phyloP scores from a whole-genome alignment of 495 filamentous ascomycete genomes.

The Neurospora discreta region DNA sequence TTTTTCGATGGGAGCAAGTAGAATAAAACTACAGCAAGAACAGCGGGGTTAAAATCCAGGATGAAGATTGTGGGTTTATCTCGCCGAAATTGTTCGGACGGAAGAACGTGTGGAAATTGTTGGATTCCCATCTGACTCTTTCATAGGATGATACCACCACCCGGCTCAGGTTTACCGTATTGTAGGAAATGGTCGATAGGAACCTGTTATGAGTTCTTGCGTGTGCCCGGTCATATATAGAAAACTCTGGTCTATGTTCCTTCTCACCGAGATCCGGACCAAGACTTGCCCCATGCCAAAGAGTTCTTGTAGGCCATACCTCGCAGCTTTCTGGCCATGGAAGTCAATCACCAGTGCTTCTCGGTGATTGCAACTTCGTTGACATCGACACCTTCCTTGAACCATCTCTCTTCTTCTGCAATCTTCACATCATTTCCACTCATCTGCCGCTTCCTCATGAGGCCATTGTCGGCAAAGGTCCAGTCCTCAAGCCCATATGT shows the following conservation, averaged over 20 bases:
- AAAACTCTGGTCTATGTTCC: neutral
- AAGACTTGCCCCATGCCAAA: neutral
- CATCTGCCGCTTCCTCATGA: slow-evolving; percentile 86
- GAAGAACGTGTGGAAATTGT: neutral
- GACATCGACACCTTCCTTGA: slow-evolving; percentile 61
- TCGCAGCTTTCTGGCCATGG: neutral
- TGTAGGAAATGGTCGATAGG: neutral
- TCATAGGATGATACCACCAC: neutral
- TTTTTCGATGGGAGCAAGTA: neutral
- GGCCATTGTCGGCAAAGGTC: slow-evolving; percentile 72
- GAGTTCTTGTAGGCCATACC: neutral
- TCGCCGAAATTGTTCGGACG: neutral
- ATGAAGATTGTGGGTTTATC: neutral
- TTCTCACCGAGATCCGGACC: neutral
- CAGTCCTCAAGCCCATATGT: slow-evolving; percentile 89
- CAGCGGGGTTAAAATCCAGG: neutral
- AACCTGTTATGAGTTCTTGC: neutral
- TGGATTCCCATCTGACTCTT: neutral
- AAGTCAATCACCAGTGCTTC: slow-evolving; percentile 54
- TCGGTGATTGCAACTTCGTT: slow-evolving; percentile 59
- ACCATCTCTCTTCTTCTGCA: slow-evolving; percentile 51
- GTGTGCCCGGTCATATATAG: neutral
- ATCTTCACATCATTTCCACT: slow-evolving; percentile 80
- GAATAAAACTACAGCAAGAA: neutral
- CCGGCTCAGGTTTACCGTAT: neutral